These are phyloP conservation scores for Pholiota conissans DNA, from an alignment of 768 basidiomycete genomes.

Conservation along the genomic window DNA sequence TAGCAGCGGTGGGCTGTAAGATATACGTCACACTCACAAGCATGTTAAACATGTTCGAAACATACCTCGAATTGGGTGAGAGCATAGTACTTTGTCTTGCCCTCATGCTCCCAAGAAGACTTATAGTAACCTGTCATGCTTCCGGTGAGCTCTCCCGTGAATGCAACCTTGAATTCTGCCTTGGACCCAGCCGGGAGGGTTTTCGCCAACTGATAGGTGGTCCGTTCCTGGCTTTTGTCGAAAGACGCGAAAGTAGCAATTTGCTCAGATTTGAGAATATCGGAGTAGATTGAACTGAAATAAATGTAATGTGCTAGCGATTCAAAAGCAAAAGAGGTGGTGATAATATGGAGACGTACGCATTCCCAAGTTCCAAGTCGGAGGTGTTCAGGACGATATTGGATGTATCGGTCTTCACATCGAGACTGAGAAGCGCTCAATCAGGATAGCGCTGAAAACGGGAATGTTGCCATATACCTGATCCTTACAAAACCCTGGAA, in stretches of 20 bases:
- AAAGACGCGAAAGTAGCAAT: slow-evolving; percentile 43
- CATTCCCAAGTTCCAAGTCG: slow-evolving; percentile 56
- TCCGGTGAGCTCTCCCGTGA: slow-evolving; percentile 65
- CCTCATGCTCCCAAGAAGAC: slow-evolving; percentile 61
- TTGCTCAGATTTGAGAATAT: slow-evolving; percentile 52
- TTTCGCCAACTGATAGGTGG: slow-evolving; percentile 56
- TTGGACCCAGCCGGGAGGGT: slow-evolving; percentile 66
- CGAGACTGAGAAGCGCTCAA: slow-evolving; percentile 44
- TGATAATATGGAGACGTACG: slow-evolving; percentile 30
- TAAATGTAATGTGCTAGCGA: not conserved
- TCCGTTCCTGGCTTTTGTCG: slow-evolving; percentile 66
- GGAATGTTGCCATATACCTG: slow-evolving; percentile 40
- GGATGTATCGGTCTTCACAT: slow-evolving; percentile 61
- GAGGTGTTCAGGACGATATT: slow-evolving; percentile 66
- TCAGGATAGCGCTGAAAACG: not conserved
- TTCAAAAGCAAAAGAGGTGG: not conserved
- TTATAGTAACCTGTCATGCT: slow-evolving; percentile 86
- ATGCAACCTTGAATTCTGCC: slow-evolving; percentile 69
- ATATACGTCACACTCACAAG: not conserved
- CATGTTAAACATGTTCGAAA: not conserved
- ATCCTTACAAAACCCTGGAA: slow-evolving; percentile 81
- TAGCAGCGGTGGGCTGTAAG: slow-evolving; percentile 77
- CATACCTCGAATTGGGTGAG: slow-evolving; percentile 88
- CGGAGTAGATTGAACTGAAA: slow-evolving; percentile 47
- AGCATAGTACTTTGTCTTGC: slow-evolving; percentile 65